Evolutionary conservation across 192 early-diverging fungal genomes (phyloP).

Genomic region (Allomyces arbusculus): DNA sequence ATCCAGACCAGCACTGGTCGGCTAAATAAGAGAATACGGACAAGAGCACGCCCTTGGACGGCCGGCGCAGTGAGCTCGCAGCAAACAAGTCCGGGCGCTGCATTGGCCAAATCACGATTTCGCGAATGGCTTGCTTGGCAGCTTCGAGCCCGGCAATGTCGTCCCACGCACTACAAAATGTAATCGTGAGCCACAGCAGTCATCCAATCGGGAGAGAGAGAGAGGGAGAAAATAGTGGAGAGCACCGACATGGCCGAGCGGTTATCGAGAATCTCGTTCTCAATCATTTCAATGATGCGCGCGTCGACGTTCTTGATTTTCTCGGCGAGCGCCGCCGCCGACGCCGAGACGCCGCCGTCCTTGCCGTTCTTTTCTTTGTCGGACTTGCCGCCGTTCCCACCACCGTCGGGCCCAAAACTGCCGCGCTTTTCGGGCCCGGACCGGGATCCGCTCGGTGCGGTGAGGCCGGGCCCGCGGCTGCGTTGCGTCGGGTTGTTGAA

Average conservation of each 20-base stretch:
- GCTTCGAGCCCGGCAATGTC: conserved; percentile 68
- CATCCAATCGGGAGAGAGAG: not conserved
- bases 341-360: conserved; percentile 2
- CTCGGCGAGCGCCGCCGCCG: conserved; percentile 31
- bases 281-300: conserved; percentile 67
- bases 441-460: not conserved
- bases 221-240: too few species aligned
- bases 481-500: not conserved
- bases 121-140: conserved; percentile 57
- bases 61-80: conserved; percentile 28
- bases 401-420: not conserved
- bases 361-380: not conserved
- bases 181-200: too few species aligned
- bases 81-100: conserved; percentile 11
- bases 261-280: conserved; percentile 49
- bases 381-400: not conserved
- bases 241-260: too few species aligned
- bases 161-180: conserved; percentile 42
- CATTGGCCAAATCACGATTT: conserved; percentile 69
- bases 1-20: not conserved
- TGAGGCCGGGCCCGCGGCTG: too few species aligned
- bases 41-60: conserved; percentile 42
- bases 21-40: not conserved
- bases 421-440: not conserved
- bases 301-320: conserved; percentile 69